A percentile compares a stretch with the other conserved stretches of the same genome.
Evolutionary conservation across 768 basidiomycete species (phyloP).

Genomic region (Jaapia argillacea): DNA sequence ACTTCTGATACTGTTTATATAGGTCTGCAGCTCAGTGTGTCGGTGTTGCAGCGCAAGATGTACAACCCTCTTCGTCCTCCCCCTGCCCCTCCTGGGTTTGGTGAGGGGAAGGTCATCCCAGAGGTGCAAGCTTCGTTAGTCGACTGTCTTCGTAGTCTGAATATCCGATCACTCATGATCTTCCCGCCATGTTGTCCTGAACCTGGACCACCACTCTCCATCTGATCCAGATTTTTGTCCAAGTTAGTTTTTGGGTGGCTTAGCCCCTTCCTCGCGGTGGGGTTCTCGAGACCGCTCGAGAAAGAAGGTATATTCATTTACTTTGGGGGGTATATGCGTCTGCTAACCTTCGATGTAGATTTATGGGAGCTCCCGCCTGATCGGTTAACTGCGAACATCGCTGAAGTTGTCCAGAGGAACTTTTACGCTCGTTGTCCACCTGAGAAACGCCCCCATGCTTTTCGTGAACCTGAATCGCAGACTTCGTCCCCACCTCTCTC

Average conservation of each 20-base stretch:
- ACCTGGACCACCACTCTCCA: constrained; percentile 1
- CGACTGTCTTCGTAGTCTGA: neutral
- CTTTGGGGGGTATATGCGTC: neutral
- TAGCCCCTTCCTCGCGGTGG: constrained; percentile 41
- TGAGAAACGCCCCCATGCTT: constrained; percentile 28
- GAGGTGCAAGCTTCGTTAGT: constrained; percentile 25
- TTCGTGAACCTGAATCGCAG: neutral
- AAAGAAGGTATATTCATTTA: constrained; percentile 33
- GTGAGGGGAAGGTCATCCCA: constrained; percentile 33
- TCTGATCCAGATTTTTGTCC: constrained; percentile 27
- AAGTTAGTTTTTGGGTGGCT: constrained; percentile 44
- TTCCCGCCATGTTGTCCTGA: neutral
- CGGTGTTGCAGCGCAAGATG: constrained; percentile 12
- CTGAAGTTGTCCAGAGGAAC: constrained; percentile 31
- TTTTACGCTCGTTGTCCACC: constrained; percentile 44
- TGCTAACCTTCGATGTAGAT: constrained; percentile 23
- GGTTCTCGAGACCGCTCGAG: constrained; percentile 47
- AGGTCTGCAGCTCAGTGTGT: constrained; percentile 3
- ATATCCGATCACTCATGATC: neutral
- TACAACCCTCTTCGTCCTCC: constrained; percentile 29
- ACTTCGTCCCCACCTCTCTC: neutral
- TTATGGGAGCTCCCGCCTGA: constrained; percentile 38
- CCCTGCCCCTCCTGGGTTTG: constrained; percentile 42
- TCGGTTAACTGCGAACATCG: constrained; percentile 26
- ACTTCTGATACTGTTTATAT: too few species aligned